A percentile compares a stretch with the other conserved stretches of the same genome.
Evolutionary conservation across 2,329 filamentous ascomycete species (phyloP).

Genomic region (Calonectria pseudoreteaudii): DNA sequence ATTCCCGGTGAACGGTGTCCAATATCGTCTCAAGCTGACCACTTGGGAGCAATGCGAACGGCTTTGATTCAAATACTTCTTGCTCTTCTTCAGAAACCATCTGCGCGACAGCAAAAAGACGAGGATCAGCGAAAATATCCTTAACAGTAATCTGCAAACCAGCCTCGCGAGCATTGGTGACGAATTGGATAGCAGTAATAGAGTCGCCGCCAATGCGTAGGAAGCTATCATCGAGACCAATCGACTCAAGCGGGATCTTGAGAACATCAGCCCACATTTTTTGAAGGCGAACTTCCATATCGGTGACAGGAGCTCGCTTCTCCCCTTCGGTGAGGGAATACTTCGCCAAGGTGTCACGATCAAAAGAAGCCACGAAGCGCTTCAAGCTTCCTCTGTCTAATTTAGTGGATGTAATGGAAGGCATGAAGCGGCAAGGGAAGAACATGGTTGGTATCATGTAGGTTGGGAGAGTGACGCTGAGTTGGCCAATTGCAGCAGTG

Average conservation of each 20-base stretch:
- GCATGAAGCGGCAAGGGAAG: slow-evolving; percentile 14
- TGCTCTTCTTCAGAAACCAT: slow-evolving; percentile 33
- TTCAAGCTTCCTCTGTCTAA: slow-evolving; percentile 12
- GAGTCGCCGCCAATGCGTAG: slow-evolving; percentile 63
- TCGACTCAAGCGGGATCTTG: slow-evolving; percentile 43
- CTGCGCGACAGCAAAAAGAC: background rate
- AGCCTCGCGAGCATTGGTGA: slow-evolving; percentile 53
- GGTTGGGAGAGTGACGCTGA: slow-evolving; percentile 12
- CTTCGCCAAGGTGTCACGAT: background rate
- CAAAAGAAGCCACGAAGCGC: slow-evolving; percentile 7
- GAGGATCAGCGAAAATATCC: slow-evolving; percentile 51
- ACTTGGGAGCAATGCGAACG: background rate
- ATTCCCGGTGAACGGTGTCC: background rate
- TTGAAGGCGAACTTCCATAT: slow-evolving; percentile 41
- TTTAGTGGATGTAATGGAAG: slow-evolving; percentile 26
- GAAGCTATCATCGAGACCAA: slow-evolving; percentile 55
- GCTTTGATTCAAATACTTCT: background rate
- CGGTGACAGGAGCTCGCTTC: slow-evolving; percentile 11
- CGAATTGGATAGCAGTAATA: slow-evolving; percentile 61
- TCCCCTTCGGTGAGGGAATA: slow-evolving; percentile 2
- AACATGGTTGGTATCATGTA: slow-evolving; percentile 34
- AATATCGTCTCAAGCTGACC: background rate
- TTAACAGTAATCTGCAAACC: slow-evolving; percentile 56
- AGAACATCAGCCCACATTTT: slow-evolving; percentile 53
- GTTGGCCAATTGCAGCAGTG: background rate